Evolutionary conservation across 495 filamentous ascomycete species (phyloP), one percentile per base, ranked within the genome.

Genomic region (Amorphotheca resinae): DNA sequence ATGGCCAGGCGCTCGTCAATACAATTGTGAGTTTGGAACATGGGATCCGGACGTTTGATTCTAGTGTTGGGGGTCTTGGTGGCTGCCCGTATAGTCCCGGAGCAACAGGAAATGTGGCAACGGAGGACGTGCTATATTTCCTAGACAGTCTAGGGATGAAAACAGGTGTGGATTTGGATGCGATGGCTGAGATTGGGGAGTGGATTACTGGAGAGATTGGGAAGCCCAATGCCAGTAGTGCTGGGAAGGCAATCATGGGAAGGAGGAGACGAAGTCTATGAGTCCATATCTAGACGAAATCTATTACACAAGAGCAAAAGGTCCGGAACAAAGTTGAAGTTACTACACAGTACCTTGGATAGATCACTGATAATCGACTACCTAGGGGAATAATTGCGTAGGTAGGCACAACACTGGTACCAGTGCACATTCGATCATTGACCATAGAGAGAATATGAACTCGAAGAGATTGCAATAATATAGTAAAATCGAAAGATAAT

Each of bases 11-110:
- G 6, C 66, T 96, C 41, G 83, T 94, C 22, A 95, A 98, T 56
- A 82, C 81, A 0, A 73, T 87, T 3, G 82, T 95, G 2, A 80
- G 81, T 16, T 64, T 96, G 7, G 88, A 95, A 61, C 79, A 85
- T 42, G 91, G 91, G 0, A 80, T 99, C 42, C 62, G 91, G 32
- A 82, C 78, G 1, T 96, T 96, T 62, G 91, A 99, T 57, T 77
- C 76, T 45, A 84, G 82, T 40, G 87, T 96, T 9, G 88, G 78
- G 1, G 93, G 93, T 0, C 66, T 99, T 7, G 91, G 91, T 21
- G 93, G 93, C 0, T 99, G 91, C 60, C 91, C 91, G 12, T 96
- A 85, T 53, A 84, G 80, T 40, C 88, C 87, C 37, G 91, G 91
- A 0, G 91, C 91, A 9, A 95, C 91, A 11, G 91, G 91, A 0